Percentiles rank a stretch among this genome's conserved stretches.
These are phyloP conservation scores for Ceratonia siliqua DNA, from an alignment of 306 rosid species.

Conservation along the genomic window DNA sequence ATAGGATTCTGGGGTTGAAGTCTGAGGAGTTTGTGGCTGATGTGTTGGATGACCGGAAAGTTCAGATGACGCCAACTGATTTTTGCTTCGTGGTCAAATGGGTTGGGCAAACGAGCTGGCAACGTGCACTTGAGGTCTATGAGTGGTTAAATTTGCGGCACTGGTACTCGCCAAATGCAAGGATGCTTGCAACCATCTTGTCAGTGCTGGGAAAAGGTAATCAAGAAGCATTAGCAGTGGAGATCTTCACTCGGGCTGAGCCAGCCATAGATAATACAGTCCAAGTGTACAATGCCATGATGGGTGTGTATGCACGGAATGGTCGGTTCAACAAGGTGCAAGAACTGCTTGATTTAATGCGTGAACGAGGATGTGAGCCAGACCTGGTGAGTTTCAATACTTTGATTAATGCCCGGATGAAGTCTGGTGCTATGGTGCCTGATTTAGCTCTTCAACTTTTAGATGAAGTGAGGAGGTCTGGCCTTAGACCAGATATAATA, in stretches of 20 bases:
- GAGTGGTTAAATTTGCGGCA: slow-evolving; percentile 86
- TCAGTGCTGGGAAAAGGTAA: slow-evolving; percentile 89
- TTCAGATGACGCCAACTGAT: slow-evolving; percentile 87
- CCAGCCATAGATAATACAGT: slow-evolving; percentile 55
- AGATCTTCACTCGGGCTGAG: slow-evolving; percentile 69
- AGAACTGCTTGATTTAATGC: slow-evolving; percentile 69
- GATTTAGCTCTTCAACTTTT: slow-evolving; percentile 70
- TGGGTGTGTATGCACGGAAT: slow-evolving; percentile 84
- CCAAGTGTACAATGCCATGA: slow-evolving; percentile 89
- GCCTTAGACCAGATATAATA: slow-evolving; percentile 81
- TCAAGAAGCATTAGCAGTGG: slow-evolving; percentile 80
- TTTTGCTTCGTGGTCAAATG: slow-evolving; percentile 90
- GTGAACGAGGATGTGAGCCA: slow-evolving; percentile 73
- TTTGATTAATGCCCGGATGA: slow-evolving; percentile 80
- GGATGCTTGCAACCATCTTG: slow-evolving; percentile 88
- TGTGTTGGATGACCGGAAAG: slow-evolving; percentile 73
- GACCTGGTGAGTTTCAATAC: slow-evolving; percentile 92
- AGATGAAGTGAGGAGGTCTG: slow-evolving; percentile 70
- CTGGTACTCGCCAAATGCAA: slow-evolving; percentile 85
- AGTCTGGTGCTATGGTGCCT: slow-evolving; percentile 63
- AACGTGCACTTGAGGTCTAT: slow-evolving; percentile 83
- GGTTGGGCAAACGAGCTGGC: slow-evolving; percentile 81
- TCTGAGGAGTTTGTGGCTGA: slow-evolving; percentile 78
- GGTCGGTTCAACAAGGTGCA: slow-evolving; percentile 67
- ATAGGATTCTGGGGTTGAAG: slow-evolving; percentile 66